Evolutionary conservation across 306 rosid genomes (phyloP).

Genomic region (Coriaria nepalensis): DNA sequence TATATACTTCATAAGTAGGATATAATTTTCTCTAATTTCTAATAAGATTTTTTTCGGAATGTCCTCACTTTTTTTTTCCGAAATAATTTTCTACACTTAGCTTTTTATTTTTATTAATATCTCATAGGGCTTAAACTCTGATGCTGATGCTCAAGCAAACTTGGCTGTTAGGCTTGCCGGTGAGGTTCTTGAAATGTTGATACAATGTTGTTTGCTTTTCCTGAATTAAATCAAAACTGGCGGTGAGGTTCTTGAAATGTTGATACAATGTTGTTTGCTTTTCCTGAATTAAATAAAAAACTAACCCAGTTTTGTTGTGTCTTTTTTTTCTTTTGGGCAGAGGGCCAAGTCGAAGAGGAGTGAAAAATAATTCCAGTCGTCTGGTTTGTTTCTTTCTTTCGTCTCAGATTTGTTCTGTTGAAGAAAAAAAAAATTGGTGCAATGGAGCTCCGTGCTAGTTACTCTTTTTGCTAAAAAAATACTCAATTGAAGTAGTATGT

Average conservation of each 20-base stretch:
- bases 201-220: not conserved
- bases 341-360: slow-evolving; percentile 64
- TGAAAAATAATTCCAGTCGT: slow-evolving; percentile 10
- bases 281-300: not conserved
- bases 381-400: too few species aligned
- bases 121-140: slow-evolving; percentile 47
- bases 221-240: slow-evolving; percentile 2
- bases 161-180: slow-evolving; percentile 64
- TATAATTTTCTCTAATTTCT: slow-evolving; percentile 1
- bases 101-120: slow-evolving; percentile 12
- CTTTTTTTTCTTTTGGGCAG: slow-evolving; percentile 26
- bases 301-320: too few species aligned
- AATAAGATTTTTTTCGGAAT: not conserved
- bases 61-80: not conserved
- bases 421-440: too few species aligned
- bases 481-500: too few species aligned
- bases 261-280: slow-evolving; percentile 1
- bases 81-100: slow-evolving; percentile 14
- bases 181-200: slow-evolving; percentile 18
- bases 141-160: slow-evolving; percentile 90
- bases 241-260: slow-evolving; percentile 33
- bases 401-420: too few species aligned
- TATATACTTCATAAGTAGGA: too few species aligned
- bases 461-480: too few species aligned
- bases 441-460: too few species aligned